These are phyloP conservation scores for Oenanthe javanica DNA, from an alignment of 140 eudicot genomes.

Conservation along the genomic window DNA sequence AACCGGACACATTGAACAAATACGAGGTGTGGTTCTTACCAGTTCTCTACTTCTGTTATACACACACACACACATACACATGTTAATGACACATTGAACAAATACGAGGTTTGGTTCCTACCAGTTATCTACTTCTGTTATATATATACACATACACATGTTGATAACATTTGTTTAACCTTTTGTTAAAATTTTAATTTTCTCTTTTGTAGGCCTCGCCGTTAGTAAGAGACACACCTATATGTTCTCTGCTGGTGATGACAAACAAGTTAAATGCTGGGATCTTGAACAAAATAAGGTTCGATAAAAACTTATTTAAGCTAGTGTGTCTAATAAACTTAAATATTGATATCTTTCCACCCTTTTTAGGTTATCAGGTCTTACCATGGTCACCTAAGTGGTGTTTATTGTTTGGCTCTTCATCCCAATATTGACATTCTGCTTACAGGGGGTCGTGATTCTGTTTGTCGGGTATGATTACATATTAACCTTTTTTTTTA, in stretches of 20 bases:
- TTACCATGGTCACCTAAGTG: conserved; percentile 97
- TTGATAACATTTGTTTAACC: background rate
- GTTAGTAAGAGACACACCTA: conserved; percentile 87
- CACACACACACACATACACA: background rate
- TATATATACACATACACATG: background rate
- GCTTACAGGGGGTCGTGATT: conserved; percentile 98
- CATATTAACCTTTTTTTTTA: background rate
- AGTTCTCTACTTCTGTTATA: background rate
- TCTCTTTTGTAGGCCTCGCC: conserved; percentile 68
- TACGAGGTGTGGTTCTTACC: conserved; percentile 58
- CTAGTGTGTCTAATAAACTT: conserved; percentile 1
- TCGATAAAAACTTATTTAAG: conserved; percentile 1
- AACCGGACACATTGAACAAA: conserved; percentile 98
- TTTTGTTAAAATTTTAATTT: background rate
- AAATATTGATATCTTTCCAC: background rate
- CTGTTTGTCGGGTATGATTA: conserved; percentile 86
- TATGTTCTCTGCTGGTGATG: conserved; percentile 99
- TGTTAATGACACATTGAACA: conserved; percentile 77
- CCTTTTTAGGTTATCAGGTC: conserved; percentile 71
- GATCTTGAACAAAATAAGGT: conserved; percentile 99
- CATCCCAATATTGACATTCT: conserved; percentile 92
- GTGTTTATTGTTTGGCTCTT: conserved; percentile 86
- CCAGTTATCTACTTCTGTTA: background rate
- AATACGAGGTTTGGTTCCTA: conserved; percentile 65
- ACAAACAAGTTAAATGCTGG: conserved; percentile 98